Conservation (phyloP, 345 rosid species). For the Anacardium occidentale region DNA sequence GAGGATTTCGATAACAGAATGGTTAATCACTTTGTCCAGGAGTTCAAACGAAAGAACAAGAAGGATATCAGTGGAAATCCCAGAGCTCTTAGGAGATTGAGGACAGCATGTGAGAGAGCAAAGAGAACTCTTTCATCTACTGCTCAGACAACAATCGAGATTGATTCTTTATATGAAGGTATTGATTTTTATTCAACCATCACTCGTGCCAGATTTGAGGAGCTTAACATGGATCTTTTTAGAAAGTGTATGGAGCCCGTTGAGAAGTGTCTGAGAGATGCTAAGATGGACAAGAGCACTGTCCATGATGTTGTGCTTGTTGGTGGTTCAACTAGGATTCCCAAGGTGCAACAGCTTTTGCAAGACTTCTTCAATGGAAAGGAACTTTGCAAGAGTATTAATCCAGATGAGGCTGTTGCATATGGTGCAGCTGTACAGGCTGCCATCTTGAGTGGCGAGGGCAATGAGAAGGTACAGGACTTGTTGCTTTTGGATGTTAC, state of each 20-base stretch:
- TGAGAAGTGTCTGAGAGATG: constrained; percentile 43
- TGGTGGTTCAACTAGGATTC: constrained; percentile 53
- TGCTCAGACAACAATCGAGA: constrained; percentile 35
- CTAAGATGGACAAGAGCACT: constrained; percentile 42
- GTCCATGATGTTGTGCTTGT: constrained; percentile 52
- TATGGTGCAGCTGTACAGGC: constrained; percentile 53
- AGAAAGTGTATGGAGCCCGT: constrained; percentile 45
- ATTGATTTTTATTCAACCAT: constrained; percentile 39
- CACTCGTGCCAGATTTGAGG: constrained; percentile 42
- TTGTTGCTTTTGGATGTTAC: constrained; percentile 34
- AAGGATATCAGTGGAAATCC: constrained; percentile 46
- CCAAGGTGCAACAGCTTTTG: constrained; percentile 45
- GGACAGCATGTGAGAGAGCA: constrained; percentile 36
- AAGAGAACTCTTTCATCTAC: constrained; percentile 38
- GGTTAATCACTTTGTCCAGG: constrained; percentile 45
- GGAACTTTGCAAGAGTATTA: constrained; percentile 45
- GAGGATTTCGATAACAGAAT: constrained; percentile 42
- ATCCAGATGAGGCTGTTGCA: constrained; percentile 51
- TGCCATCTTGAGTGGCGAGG: constrained; percentile 43
- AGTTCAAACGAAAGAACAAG: constrained; percentile 42
- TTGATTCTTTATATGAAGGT: constrained; percentile 41
- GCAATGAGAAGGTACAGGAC: constrained; percentile 38
- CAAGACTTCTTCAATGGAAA: constrained; percentile 49
- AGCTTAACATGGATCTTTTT: constrained; percentile 42
- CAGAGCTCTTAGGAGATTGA: constrained; percentile 41